phyloP scores from a whole-genome alignment of 1,284 basidiomycete genomes.

The Cystobasidium pallidum region DNA sequence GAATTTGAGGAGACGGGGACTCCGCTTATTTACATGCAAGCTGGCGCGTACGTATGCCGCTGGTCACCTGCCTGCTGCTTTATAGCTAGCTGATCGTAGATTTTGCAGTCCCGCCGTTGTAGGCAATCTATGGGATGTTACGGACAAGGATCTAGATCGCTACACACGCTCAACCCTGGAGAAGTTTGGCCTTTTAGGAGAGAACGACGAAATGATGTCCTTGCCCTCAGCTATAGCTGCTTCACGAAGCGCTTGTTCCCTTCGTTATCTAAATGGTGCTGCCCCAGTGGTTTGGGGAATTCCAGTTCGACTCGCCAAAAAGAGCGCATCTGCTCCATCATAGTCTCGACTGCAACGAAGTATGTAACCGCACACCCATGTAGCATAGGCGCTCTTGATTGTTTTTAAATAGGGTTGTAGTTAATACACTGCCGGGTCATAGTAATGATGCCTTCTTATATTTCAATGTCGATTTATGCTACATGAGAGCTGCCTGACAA shows the following conservation, averaged over 20 bases:
- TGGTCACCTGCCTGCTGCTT: not conserved
- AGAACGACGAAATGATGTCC: not conserved
- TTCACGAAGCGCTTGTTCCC: constrained; percentile 77
- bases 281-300: constrained; percentile 94
- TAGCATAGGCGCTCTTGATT: constrained; percentile 13
- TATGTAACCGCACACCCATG: not conserved
- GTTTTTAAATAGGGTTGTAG: not conserved
- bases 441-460: not conserved
- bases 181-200: constrained; percentile 60
- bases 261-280: constrained; percentile 93
- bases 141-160: constrained; percentile 94
- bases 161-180: constrained; percentile 83
- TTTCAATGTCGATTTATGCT: constrained; percentile 19
- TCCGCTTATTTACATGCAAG: constrained; percentile 92
- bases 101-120: constrained; percentile 77
- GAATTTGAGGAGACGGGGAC: constrained; percentile 91
- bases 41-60: constrained; percentile 75
- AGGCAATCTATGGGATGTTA: constrained; percentile 97
- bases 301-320: constrained; percentile 60
- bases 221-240: constrained; percentile 77
- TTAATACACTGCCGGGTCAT: not conserved
- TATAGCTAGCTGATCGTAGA: not conserved
- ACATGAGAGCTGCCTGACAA: constrained; percentile 35
- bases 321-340: not conserved
- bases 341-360: no score